Evolutionary conservation across 1,284 basidiomycete genomes (phyloP), one percentile per base, ranked within the genome.

Genomic region (Malassezia obtusa): DNA sequence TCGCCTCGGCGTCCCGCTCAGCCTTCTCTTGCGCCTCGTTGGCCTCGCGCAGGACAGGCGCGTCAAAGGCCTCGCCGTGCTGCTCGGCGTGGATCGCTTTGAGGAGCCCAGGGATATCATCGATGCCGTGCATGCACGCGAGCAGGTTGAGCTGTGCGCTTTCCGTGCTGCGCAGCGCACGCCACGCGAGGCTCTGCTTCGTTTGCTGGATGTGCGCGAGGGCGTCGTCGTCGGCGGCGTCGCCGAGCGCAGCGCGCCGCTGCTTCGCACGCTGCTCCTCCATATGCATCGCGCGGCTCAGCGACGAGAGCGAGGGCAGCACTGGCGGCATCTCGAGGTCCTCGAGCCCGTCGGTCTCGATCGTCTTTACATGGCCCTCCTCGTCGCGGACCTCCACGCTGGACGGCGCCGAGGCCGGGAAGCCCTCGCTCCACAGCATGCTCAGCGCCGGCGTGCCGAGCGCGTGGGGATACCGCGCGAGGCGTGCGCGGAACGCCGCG

Each of bases 391-490:
- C 50, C 32, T 53, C 38, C 14, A 66, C 49, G 19, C 51, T 56
- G 3, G 59, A 53, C 10, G 62, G 50, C 2, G 56, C 53, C 1
- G 60, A 57, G 5, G 61, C 59, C n/a, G 32, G 44, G 9, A 70
- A 57, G 1, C 71, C 71, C 14, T 70, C 64, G n/a, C 45, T 50
- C 71, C 71, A 73, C 14, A 73, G 57, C 43, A 60, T 51, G n/a
- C 60, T 60, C 12, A 73, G 52, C n/a, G 69, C 67, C 0, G 62
- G 58, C 2, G 68, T 73, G 21, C 71, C 71, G 26, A 73, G 57
- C 41, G 58, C 49, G 41, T 62, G 58, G 4, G 61, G 59, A 33
- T 55, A 63, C 22, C 11, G 24, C 8, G 52, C 35, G 4, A 36
- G 5, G 12, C 22, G 31, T 8, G 64, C 43, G 14, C 67, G 63